These are phyloP conservation scores for Lagenidium giganteum DNA, from an alignment of 352 stramenopile genomes.

Conservation along the genomic window DNA sequence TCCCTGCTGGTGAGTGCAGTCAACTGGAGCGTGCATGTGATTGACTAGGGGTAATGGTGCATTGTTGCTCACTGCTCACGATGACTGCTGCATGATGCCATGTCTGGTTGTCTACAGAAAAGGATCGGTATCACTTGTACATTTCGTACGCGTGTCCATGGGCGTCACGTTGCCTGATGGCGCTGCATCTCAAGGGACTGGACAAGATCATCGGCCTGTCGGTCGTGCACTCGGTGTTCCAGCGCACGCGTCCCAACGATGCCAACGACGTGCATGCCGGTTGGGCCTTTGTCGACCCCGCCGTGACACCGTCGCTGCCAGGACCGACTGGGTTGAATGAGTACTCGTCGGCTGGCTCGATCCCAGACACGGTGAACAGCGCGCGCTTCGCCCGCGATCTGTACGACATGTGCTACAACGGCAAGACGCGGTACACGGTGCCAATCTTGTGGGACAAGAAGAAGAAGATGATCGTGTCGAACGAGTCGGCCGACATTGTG, in stretches of 20 bases:
- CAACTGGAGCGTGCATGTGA: neutral
- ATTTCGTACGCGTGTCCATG: slow-evolving; percentile 94
- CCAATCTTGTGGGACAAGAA: slow-evolving; percentile 91
- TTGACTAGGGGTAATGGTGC: neutral
- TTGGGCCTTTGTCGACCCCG: slow-evolving; percentile 76
- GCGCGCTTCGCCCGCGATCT: slow-evolving; percentile 64
- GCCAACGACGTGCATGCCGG: slow-evolving; percentile 67
- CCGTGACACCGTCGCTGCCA: slow-evolving; percentile 50
- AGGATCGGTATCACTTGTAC: slow-evolving; percentile 92
- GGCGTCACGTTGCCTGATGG: slow-evolving; percentile 75
- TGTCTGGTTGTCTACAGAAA: slow-evolving; percentile 14
- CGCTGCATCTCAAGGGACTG: slow-evolving; percentile 92
- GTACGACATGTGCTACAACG: slow-evolving; percentile 72
- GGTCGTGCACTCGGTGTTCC: slow-evolving; percentile 86
- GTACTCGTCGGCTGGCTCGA: slow-evolving; percentile 68
- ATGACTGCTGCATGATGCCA: neutral
- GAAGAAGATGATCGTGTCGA: slow-evolving; percentile 90
- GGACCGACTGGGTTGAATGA: slow-evolving; percentile 54
- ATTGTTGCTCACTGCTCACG: slow-evolving; percentile 1
- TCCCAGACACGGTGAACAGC: slow-evolving; percentile 62
- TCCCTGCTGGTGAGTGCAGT: slow-evolving; percentile 29
- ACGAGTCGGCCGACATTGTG: slow-evolving; percentile 94
- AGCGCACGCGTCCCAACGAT: slow-evolving; percentile 68
- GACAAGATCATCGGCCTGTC: slow-evolving; percentile 93
- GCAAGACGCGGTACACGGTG: slow-evolving; percentile 84